Percentiles rank a stretch among this genome's conserved stretches.
Evolutionary conservation across 73 alveolate species (phyloP).

Genomic region (Diophrys appendiculata): DNA sequence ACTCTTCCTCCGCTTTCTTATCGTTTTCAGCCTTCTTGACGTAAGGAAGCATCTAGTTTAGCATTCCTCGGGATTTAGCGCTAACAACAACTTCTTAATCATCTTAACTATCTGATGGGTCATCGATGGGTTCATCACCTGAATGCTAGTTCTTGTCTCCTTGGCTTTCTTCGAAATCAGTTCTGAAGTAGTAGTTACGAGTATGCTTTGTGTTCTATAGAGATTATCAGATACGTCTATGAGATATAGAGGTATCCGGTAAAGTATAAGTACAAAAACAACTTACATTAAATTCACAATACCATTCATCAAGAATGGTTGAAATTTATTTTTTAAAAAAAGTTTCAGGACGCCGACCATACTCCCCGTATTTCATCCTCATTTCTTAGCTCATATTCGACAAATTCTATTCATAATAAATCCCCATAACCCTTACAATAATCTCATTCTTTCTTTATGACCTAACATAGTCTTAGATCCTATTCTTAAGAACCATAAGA

Average conservation of each 20-base stretch:
- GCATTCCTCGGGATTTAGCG: conserved; percentile 5
- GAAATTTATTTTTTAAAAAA: neutral
- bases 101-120: conserved; percentile 1
- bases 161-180: conserved; percentile 13
- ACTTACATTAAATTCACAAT: neutral
- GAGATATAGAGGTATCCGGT: too few relatives aligned
- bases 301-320: neutral
- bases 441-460: neutral
- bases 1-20: conserved; percentile 23
- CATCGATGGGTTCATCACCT: neutral
- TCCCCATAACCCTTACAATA: neutral
- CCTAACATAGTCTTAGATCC: neutral
- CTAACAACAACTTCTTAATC: conserved; percentile 16
- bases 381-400: neutral
- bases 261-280: too few relatives aligned
- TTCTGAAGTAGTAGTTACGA: conserved; percentile 4
- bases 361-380: neutral
- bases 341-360: neutral
- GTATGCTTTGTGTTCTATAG: neutral
- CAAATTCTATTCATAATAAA: neutral
- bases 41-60: conserved; percentile 19
- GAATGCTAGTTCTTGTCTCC: neutral
- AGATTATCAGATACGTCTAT: neutral
- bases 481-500: neutral
- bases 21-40: neutral